phyloP scores from a whole-genome alignment of 2,329 filamentous ascomycete species.

The Sarocladiaceae sp. region DNA sequence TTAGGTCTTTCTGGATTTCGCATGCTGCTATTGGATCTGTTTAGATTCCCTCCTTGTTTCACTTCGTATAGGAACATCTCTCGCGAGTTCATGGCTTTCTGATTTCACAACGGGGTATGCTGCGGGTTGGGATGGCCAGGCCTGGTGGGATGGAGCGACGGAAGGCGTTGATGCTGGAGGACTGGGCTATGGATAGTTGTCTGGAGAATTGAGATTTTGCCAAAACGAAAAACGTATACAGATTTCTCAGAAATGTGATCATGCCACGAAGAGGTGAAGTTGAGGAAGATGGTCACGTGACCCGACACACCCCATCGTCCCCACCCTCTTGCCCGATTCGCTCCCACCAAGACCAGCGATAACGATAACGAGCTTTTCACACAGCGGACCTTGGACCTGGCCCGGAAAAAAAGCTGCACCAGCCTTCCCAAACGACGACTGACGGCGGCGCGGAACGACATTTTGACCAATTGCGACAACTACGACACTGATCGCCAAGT shows the following conservation, averaged over 20 bases:
- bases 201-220: not conserved
- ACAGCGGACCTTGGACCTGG: conserved; percentile 2
- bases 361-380: conserved; percentile 10
- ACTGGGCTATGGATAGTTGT: conserved; percentile 1
- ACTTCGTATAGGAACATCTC: conserved; percentile 2
- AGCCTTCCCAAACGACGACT: not conserved
- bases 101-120: conserved; percentile 5
- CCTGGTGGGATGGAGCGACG: not conserved
- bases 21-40: not conserved
- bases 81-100: conserved; percentile 1
- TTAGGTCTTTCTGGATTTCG: conserved; percentile 1
- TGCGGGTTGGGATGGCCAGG: not conserved
- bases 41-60: not conserved
- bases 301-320: not conserved
- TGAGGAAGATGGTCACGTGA: not conserved
- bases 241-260: not conserved
- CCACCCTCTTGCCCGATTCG: not conserved
- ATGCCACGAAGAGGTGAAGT: not conserved
- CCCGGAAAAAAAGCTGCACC: conserved; percentile 7
- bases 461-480: not conserved
- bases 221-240: too few relatives aligned
- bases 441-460: not conserved
- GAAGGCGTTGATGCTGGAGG: not conserved
- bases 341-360: not conserved
- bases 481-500: too few relatives aligned